phyloP scores from a whole-genome alignment of 306 rosid genomes.

The Albizia julibrissin region DNA sequence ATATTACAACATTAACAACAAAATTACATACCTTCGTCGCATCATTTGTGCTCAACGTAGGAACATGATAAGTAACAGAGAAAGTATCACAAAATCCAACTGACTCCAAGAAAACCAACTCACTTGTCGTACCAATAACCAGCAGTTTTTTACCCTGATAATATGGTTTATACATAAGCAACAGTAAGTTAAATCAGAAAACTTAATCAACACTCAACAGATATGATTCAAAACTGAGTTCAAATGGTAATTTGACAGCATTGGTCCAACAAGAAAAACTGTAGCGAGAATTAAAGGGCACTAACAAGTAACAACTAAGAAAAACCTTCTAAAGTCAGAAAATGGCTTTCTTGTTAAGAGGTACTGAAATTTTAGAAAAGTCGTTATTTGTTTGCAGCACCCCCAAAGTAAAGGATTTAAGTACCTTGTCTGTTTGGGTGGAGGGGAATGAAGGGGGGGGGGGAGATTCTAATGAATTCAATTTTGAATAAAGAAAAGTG shows the following conservation, averaged over 20 bases:
- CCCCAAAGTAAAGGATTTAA: not conserved
- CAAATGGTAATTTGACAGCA: too few species aligned
- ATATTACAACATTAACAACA: constrained; percentile 16
- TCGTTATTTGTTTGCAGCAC: not conserved
- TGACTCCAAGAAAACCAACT: constrained; percentile 77
- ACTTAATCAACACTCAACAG: not conserved
- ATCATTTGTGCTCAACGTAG: constrained; percentile 63
- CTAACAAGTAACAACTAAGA: too few species aligned
- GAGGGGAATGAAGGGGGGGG: too few species aligned
- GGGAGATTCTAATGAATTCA: too few species aligned
- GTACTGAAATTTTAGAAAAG: not conserved
- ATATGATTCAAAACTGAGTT: constrained; percentile 20
- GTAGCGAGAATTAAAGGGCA: too few species aligned
- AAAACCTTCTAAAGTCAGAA: not conserved
- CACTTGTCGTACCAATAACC: constrained; percentile 92
- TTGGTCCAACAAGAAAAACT: too few species aligned
- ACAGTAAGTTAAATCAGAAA: not conserved
- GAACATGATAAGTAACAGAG: constrained; percentile 79
- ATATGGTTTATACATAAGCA: not conserved
- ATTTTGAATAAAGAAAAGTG: too few species aligned
- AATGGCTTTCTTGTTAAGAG: not conserved
- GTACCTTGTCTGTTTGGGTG: not conserved
- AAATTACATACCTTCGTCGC: constrained; percentile 72
- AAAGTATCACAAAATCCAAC: constrained; percentile 79
- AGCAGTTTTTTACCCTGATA: constrained; percentile 89